Conservation (phyloP, 441 rosid species). For the Adansonia rubrostipa region DNA sequence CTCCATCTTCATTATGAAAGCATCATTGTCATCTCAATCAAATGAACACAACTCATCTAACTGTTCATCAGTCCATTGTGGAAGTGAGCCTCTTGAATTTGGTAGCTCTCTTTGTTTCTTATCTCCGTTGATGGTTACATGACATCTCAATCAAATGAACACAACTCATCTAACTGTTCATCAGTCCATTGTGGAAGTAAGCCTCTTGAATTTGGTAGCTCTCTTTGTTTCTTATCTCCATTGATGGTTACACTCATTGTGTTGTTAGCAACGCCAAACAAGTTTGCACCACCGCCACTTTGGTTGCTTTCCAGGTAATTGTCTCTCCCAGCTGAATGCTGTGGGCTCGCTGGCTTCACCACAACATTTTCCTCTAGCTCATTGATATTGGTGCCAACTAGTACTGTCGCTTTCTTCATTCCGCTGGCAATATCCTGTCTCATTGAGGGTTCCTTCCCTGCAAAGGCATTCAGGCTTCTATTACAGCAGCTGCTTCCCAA, state of each 20-base stretch:
- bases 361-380: conserved; percentile 9
- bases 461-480: conserved; percentile 27
- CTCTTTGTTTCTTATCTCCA: conserved; percentile 31
- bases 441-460: conserved; percentile 34
- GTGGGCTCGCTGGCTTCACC: conserved; percentile 25
- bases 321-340: conserved; percentile 29
- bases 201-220: conserved; percentile 32
- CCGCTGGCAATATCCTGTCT: conserved; percentile 31
- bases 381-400: conserved; percentile 11
- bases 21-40: conserved; percentile 40
- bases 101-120: conserved; percentile 31
- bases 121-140: neutral
- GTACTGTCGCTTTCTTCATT: conserved; percentile 24
- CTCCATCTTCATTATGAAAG: neutral
- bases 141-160: conserved; percentile 55
- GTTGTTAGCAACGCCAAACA: conserved; percentile 13
- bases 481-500: conserved; percentile 25
- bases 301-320: conserved; percentile 23
- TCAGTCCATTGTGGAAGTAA: conserved; percentile 78
- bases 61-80: conserved; percentile 90
- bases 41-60: conserved; percentile 71
- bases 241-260: conserved; percentile 18
- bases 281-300: conserved; percentile 27
- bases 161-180: conserved; percentile 81
- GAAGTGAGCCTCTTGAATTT: conserved; percentile 41